phyloP scores from a whole-genome alignment of 164 flowering plant species.

The Sedum album region DNA sequence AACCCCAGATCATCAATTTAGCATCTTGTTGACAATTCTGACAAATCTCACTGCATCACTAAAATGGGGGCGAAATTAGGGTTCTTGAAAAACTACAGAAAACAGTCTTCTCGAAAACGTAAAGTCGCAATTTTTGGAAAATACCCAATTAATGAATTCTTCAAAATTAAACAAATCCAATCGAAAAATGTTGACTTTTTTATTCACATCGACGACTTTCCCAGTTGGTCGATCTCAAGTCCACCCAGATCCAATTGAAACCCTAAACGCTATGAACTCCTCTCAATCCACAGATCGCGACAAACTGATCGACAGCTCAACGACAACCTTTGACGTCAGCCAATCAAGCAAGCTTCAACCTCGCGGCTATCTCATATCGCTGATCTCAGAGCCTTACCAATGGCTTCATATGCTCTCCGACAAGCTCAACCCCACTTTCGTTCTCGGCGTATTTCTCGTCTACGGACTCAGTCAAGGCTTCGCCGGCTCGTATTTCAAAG shows the following conservation, averaged over 20 bases:
- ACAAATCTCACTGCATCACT: too few relatives aligned
- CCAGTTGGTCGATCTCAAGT: background rate
- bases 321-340: background rate
- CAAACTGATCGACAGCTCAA: background rate
- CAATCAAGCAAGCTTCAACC: background rate
- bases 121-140: too few relatives aligned
- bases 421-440: conserved; percentile 39
- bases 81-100: too few relatives aligned
- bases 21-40: too few relatives aligned
- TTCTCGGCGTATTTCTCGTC: conserved; percentile 49
- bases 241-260: background rate
- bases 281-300: background rate
- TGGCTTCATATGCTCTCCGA: conserved; percentile 54
- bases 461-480: conserved; percentile 75
- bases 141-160: background rate
- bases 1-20: too few relatives aligned
- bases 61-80: too few relatives aligned
- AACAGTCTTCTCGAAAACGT: too few relatives aligned
- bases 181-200: background rate
- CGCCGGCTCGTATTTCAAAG: conserved; percentile 38
- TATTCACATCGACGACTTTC: background rate
- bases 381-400: conserved; percentile 36
- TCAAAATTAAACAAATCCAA: too few relatives aligned
- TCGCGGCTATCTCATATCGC: background rate
- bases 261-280: background rate